Evolutionary conservation across 2,329 filamentous ascomycete genomes (phyloP), one percentile per base, ranked within the genome.

Genomic region (Sclerotinia borealis): DNA sequence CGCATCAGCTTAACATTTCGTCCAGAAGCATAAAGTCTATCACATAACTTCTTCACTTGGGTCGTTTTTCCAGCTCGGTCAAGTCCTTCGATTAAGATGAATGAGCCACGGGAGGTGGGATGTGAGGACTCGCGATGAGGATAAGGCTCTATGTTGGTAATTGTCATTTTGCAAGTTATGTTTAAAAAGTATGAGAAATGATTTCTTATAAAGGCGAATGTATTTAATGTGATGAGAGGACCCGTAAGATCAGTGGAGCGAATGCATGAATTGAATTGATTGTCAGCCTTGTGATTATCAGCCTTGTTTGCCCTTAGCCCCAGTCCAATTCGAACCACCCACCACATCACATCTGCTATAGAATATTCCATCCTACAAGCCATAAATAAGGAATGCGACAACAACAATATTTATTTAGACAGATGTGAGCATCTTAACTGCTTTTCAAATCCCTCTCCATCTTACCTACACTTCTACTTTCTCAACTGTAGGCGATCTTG

Each of bases 31-130:
- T 80, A 74, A 4, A 91, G 78, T 43, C 75, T 78, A 34, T 82
- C 75, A 43, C 81, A 81, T 47, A 91, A 78, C 60, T 77, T 78
- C 59, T 81, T 76, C 70, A 86, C 88, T 78, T 91, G 88, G 34
- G 87, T 90, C 19, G 87, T 88, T 77, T 91, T 91, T 34, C 88
- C 88, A 4, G 88, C 85, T 64, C 86, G 81, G 71, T 91, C 88
- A 37, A 91, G 79, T 19, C 88, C 88, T 76, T 91, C 88, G 59
- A 91, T 81, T 2, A 90, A 86, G 65, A 91, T 85, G 41, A 91
- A 79, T 63, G 82, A 81, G 39, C 88, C 88, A 61, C 84, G 80
- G 49, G 72, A 56, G 5, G 67, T 54, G 1, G 69, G 50, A 1
- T 27, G 64, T 52, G 65, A 48, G 4, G 66, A 66, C 72, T 77